Percentiles rank a stretch among this genome's conserved stretches.
Evolutionary conservation across 1,284 basidiomycete genomes (phyloP).

Genomic region (Phylloporus gajari): DNA sequence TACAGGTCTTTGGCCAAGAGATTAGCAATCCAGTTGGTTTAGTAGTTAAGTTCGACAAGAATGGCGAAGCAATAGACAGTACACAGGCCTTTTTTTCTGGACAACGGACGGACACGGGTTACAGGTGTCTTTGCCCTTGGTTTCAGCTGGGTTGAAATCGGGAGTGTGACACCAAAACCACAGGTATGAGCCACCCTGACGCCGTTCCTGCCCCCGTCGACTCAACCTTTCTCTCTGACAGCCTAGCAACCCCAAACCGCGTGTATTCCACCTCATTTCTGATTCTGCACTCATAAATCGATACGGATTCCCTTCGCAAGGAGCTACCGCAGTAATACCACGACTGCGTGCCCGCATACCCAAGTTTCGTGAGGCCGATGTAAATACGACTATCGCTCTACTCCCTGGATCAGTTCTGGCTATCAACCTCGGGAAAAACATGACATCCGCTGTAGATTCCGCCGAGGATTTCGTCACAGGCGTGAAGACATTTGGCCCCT

Average conservation of each 20-base stretch:
- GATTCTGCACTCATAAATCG: slow-evolving; percentile 93
- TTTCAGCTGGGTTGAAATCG: slow-evolving; percentile 98
- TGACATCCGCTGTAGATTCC: slow-evolving; percentile 82
- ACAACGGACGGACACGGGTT: neutral
- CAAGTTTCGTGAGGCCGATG: slow-evolving; percentile 53
- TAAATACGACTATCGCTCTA: slow-evolving; percentile 70
- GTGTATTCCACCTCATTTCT: slow-evolving; percentile 89
- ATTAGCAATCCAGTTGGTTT: slow-evolving; percentile 90
- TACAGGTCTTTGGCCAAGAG: slow-evolving; percentile 85
- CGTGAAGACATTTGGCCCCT: slow-evolving; percentile 85
- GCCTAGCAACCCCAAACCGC: slow-evolving; percentile 92
- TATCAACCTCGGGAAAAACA: slow-evolving; percentile 98
- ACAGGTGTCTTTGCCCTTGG: slow-evolving; percentile 92
- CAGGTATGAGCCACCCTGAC: slow-evolving; percentile 65
- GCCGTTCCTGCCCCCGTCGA: neutral
- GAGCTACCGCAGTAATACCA: slow-evolving; percentile 83
- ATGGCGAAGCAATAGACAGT: slow-evolving; percentile 96
- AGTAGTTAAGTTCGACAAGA: slow-evolving; percentile 98
- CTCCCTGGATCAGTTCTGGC: slow-evolving; percentile 80
- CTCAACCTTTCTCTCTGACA: slow-evolving; percentile 46
- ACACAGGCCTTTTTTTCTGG: slow-evolving; percentile 20
- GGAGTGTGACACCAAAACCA: slow-evolving; percentile 93
- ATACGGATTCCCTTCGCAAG: slow-evolving; percentile 98
- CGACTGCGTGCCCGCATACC: slow-evolving; percentile 82
- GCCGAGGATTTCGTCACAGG: slow-evolving; percentile 91